Evolutionary conservation across 371 early-diverging fungal genomes (phyloP), one percentile per base, ranked within the genome.

Genomic region (Apophysomyces elegans): DNA sequence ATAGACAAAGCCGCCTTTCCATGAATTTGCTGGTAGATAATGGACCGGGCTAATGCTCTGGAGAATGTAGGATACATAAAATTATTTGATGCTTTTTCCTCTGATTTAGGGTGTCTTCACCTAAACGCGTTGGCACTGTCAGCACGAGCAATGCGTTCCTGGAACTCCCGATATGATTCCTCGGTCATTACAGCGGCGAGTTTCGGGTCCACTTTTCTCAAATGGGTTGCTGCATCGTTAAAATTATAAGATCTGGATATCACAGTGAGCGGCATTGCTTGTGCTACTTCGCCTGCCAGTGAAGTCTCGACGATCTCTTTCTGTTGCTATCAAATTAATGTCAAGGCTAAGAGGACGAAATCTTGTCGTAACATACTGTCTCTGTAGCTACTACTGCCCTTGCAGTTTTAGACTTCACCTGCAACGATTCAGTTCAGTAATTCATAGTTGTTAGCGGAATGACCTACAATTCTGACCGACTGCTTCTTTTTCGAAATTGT

Each of bases 1-100:
- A 84, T 84, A 2, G 80, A 64, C 7, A 73, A 58, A 9, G 84
- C 86, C 1, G 81, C 86, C 37, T 80, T 79, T 1, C 86, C 86
- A 62, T 77, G 67, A 7, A 86, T 74, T 67, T 86, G 86, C 61
- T 87, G 88, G 62, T 79, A 84, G 8, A 87, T 73, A 41, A 87
- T 86, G 7, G 82, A 61, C 8, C 65, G 63, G 14, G 77, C 59
- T 1, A 83, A 59, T 18, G 75, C 67, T 16, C 79, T 74, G 41
- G 45, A 39, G 18, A 45, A 16, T 54, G 11, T 37, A 59, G 21
- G 21, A 21, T 38, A 14, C 18, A 9, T 1, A 59, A 59, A 35
- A n/a, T 13, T 7, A 13, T 26, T 2, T 59, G 35, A 18, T 38
- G 8, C 35, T 6, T 26, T 13, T 41, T 41, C 41, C 13, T 8